These are phyloP conservation scores for Fragilariopsis cylindrus DNA, from an alignment of 108 stramenopile genomes.

Conservation along the genomic window DNA sequence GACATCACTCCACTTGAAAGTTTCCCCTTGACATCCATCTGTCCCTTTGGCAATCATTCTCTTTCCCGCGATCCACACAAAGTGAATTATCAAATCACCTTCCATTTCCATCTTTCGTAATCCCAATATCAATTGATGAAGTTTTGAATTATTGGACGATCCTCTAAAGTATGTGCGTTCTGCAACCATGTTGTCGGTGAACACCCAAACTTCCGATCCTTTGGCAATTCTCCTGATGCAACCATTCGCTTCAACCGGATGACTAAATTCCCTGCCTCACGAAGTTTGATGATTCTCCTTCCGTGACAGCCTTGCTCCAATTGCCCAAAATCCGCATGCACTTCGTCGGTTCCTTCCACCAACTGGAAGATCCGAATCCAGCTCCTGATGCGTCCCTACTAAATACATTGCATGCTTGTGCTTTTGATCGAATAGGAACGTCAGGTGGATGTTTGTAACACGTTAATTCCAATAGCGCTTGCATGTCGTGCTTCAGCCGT, in stretches of 20 bases:
- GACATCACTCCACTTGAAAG: slow-evolving; percentile 24
- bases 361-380: slow-evolving; percentile 31
- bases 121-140: slow-evolving; percentile 33
- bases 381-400: slow-evolving; percentile 51
- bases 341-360: neutral
- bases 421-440: neutral
- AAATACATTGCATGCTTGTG: slow-evolving; percentile 20
- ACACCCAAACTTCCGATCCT: slow-evolving; percentile 42
- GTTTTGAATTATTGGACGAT: slow-evolving; percentile 21
- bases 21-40: slow-evolving; percentile 41
- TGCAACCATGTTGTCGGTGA: slow-evolving; percentile 50
- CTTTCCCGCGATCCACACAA: slow-evolving; percentile 40
- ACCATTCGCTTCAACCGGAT: slow-evolving; percentile 31
- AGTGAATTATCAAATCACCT: slow-evolving; percentile 12
- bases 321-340: slow-evolving; percentile 5
- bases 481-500: slow-evolving; percentile 30
- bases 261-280: slow-evolving; percentile 36
- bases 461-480: slow-evolving; percentile 15
- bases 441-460: slow-evolving; percentile 9
- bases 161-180: slow-evolving; percentile 48
- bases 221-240: slow-evolving; percentile 3
- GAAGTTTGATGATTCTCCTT: slow-evolving; percentile 36
- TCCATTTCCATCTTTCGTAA: slow-evolving; percentile 30
- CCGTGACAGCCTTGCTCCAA: slow-evolving; percentile 7
- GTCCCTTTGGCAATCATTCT: slow-evolving; percentile 48